A percentile compares a stretch with the other conserved stretches of the same genome.
These are phyloP conservation scores for Mucor velutinosus DNA, from an alignment of 371 early-diverging fungal species.

Conservation along the genomic window DNA sequence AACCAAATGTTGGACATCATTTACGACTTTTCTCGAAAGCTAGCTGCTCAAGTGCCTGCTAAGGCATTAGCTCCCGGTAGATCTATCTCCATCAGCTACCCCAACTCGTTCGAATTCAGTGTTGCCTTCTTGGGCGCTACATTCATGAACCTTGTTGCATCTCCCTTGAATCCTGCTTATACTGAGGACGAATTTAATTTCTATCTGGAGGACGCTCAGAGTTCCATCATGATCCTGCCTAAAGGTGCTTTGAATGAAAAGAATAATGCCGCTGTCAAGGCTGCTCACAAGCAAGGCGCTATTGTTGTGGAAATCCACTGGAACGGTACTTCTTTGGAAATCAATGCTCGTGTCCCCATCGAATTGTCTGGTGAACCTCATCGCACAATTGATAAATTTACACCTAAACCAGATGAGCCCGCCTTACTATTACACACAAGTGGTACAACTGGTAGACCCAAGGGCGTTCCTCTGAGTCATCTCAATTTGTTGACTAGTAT, in stretches of 20 bases:
- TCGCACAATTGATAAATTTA: slow-evolving; percentile 16
- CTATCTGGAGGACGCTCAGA: slow-evolving; percentile 75
- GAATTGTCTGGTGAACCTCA: slow-evolving; percentile 11
- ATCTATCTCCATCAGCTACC: slow-evolving; percentile 69
- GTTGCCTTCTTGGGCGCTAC: slow-evolving; percentile 72
- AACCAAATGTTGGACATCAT: slow-evolving; percentile 37
- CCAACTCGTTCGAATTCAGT: slow-evolving; percentile 72
- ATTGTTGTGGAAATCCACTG: slow-evolving; percentile 61
- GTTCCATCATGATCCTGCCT: slow-evolving; percentile 68
- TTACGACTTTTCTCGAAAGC: slow-evolving; percentile 36
- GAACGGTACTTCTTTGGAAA: slow-evolving; percentile 40
- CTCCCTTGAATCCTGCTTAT: slow-evolving; percentile 81
- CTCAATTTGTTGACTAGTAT: slow-evolving; percentile 74
- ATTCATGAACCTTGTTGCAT: slow-evolving; percentile 65
- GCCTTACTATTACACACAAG: slow-evolving; percentile 84
- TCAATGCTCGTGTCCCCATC: slow-evolving; percentile 25
- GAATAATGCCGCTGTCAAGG: slow-evolving; percentile 59
- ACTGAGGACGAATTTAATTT: slow-evolving; percentile 77
- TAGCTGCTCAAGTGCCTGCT: slow-evolving; percentile 34
- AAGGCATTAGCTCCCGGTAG: slow-evolving; percentile 54
- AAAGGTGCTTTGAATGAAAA: slow-evolving; percentile 46
- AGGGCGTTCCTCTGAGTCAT: slow-evolving; percentile 89
- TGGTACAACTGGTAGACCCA: slow-evolving; percentile 84
- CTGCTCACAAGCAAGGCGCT: slow-evolving; percentile 61
- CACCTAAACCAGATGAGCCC: slow-evolving; percentile 58